A percentile compares a stretch with the other conserved stretches of the same genome.
These are phyloP conservation scores for Mycosphaerella sp. DNA, from an alignment of 2,329 filamentous ascomycete genomes.

Conservation along the genomic window DNA sequence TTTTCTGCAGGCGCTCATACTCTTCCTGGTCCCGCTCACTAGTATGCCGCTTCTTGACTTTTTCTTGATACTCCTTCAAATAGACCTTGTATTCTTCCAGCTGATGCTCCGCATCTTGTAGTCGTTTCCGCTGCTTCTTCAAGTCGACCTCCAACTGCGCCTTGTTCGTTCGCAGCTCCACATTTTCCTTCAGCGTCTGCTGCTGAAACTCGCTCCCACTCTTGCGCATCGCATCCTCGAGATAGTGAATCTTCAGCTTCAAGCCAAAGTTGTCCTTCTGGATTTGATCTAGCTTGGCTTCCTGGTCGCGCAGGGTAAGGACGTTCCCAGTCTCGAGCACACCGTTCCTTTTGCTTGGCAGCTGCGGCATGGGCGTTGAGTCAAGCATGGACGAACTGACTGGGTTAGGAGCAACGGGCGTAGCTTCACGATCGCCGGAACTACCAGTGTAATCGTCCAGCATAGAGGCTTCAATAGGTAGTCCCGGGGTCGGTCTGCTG, in stretches of 20 bases:
- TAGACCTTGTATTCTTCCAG: slow-evolving; percentile 78
- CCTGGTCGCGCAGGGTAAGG: slow-evolving; percentile 86
- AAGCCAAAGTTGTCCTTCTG: slow-evolving; percentile 98
- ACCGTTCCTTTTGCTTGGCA: slow-evolving; percentile 54
- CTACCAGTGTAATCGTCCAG: slow-evolving; percentile 58
- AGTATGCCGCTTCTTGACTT: slow-evolving; percentile 64
- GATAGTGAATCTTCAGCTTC: slow-evolving; percentile 94
- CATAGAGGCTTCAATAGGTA: slow-evolving; percentile 71
- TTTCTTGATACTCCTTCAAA: slow-evolving; percentile 75
- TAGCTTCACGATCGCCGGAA: slow-evolving; percentile 56
- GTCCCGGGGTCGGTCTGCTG: slow-evolving; percentile 58
- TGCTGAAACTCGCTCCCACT: slow-evolving; percentile 86
- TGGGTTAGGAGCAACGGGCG: slow-evolving; percentile 63
- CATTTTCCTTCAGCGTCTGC: slow-evolving; percentile 85
- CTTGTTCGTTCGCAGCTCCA: slow-evolving; percentile 88
- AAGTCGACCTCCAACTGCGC: slow-evolving; percentile 85
- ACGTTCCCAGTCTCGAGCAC: slow-evolving; percentile 81
- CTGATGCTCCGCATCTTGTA: slow-evolving; percentile 76
- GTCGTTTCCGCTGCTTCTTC: slow-evolving; percentile 75
- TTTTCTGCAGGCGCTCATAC: slow-evolving; percentile 44
- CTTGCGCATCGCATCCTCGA: slow-evolving; percentile 84
- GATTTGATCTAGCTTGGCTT: slow-evolving; percentile 86
- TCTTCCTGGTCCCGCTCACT: slow-evolving; percentile 64
- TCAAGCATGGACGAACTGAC: slow-evolving; percentile 69
- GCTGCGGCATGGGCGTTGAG: slow-evolving; percentile 71